These are phyloP conservation scores for Lophium mytilinum DNA, from an alignment of 495 filamentous ascomycete species.

Conservation along the genomic window DNA sequence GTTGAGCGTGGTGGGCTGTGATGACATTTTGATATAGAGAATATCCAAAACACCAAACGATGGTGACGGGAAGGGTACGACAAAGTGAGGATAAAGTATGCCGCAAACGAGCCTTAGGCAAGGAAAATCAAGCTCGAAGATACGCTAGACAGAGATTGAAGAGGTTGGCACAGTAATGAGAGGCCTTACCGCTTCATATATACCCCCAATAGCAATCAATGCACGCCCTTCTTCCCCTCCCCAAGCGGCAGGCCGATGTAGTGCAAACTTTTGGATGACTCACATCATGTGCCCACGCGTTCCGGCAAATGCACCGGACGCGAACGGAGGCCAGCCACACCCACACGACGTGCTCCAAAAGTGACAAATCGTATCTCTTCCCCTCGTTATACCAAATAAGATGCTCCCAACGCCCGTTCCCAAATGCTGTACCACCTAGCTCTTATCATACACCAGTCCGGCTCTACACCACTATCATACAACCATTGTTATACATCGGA, in stretches of 20 bases:
- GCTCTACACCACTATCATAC: not conserved
- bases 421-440: not conserved
- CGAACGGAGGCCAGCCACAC: not conserved
- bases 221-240: slow-evolving; percentile 1
- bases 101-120: not conserved
- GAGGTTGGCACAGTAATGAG: not conserved
- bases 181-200: slow-evolving; percentile 13
- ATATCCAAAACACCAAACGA: not conserved
- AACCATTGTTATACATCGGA: not conserved
- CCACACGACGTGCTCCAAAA: not conserved
- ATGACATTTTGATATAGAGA: slow-evolving; percentile 17
- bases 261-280: slow-evolving; percentile 12
- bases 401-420: not conserved
- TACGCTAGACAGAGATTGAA: not conserved
- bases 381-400: not conserved
- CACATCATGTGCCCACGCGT: not conserved
- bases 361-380: not conserved
- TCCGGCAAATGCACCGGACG: not conserved
- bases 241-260: slow-evolving; percentile 3
- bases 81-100: not conserved
- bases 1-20: slow-evolving; percentile 19
- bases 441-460: not conserved
- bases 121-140: not conserved
- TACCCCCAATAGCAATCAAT: not conserved
- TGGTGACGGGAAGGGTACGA: not conserved